These are phyloP conservation scores for Hypomyces perniciosus DNA, from an alignment of 2,329 filamentous ascomycete species.

Conservation along the genomic window DNA sequence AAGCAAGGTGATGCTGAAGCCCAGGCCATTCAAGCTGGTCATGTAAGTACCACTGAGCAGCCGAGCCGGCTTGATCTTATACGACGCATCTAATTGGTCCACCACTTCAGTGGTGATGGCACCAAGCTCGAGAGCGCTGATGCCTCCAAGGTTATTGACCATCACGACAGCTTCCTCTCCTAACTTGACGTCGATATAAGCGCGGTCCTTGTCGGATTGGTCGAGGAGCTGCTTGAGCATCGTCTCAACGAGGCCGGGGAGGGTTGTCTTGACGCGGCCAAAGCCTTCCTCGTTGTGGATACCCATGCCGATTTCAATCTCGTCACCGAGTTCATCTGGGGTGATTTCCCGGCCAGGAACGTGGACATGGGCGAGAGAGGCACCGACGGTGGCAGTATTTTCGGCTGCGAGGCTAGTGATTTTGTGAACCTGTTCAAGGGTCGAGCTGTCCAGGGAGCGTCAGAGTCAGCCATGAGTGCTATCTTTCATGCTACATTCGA, in stretches of 20 bases:
- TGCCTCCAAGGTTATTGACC: conserved; percentile 19
- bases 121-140: conserved; percentile 18
- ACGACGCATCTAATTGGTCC: conserved; percentile 14
- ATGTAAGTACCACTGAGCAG: conserved; percentile 49
- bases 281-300: conserved; percentile 28
- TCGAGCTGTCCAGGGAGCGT: conserved; percentile 1
- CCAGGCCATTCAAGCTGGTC: conserved; percentile 65
- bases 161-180: conserved; percentile 28
- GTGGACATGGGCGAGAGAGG: conserved; percentile 47
- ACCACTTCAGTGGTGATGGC: conserved; percentile 16
- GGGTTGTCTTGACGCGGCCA: conserved; percentile 41
- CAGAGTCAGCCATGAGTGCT: not conserved
- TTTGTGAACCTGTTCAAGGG: conserved; percentile 37
- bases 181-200: conserved; percentile 40
- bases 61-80: conserved; percentile 42
- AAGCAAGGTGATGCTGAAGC: conserved; percentile 58
- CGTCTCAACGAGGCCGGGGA: conserved; percentile 46
- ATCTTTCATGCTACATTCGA: not conserved
- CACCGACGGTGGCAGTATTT: conserved; percentile 47
- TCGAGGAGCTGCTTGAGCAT: conserved; percentile 62
- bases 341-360: conserved; percentile 41
- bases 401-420: conserved; percentile 39
- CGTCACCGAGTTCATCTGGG: conserved; percentile 37
- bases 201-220: conserved; percentile 45
- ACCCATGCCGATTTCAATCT: conserved; percentile 49